These are phyloP conservation scores for Echria macrotheca DNA, from an alignment of 495 filamentous ascomycete genomes.

Conservation along the genomic window DNA sequence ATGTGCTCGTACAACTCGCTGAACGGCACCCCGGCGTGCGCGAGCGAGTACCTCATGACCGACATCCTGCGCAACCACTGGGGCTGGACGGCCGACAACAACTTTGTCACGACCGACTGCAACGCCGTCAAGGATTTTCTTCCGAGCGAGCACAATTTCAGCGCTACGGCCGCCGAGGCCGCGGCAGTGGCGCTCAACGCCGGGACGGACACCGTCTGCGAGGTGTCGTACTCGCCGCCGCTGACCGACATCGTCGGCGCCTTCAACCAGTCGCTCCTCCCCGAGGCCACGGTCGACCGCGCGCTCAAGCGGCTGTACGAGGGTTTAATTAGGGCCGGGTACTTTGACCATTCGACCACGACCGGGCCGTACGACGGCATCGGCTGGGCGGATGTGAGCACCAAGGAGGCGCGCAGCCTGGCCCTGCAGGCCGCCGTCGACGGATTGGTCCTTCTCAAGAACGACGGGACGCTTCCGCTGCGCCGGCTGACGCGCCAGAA, in stretches of 20 bases:
- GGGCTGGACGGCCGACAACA: slow-evolving; percentile 35
- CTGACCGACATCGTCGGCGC: slow-evolving; percentile 28
- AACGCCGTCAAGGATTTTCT: slow-evolving; percentile 31
- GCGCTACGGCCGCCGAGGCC: slow-evolving; percentile 25
- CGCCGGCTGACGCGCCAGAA: slow-evolving; percentile 15
- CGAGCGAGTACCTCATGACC: slow-evolving; percentile 33
- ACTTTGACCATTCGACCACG: slow-evolving; percentile 27
- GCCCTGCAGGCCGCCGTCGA: slow-evolving; percentile 27
- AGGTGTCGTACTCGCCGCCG: slow-evolving; percentile 19
- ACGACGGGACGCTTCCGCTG: slow-evolving; percentile 28
- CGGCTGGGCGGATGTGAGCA: slow-evolving; percentile 32
- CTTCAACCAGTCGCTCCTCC: slow-evolving; percentile 27
- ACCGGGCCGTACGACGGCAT: slow-evolving; percentile 28
- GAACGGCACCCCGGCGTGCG: slow-evolving; percentile 41
- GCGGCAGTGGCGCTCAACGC: slow-evolving; percentile 32
- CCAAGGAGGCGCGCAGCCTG: slow-evolving; percentile 27
- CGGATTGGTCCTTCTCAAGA: slow-evolving; percentile 33
- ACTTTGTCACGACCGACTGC: slow-evolving; percentile 41
- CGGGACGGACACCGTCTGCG: slow-evolving; percentile 36
- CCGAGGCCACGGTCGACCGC: slow-evolving; percentile 31
- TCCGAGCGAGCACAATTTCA: slow-evolving; percentile 31
- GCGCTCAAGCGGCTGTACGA: slow-evolving; percentile 32
- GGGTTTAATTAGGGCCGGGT: slow-evolving; percentile 31
- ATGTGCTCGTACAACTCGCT: slow-evolving; percentile 46
- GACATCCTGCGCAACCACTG: slow-evolving; percentile 41